These are phyloP conservation scores for Nannizziopsis barbatae DNA, from an alignment of 2,329 filamentous ascomycete species.

Conservation along the genomic window DNA sequence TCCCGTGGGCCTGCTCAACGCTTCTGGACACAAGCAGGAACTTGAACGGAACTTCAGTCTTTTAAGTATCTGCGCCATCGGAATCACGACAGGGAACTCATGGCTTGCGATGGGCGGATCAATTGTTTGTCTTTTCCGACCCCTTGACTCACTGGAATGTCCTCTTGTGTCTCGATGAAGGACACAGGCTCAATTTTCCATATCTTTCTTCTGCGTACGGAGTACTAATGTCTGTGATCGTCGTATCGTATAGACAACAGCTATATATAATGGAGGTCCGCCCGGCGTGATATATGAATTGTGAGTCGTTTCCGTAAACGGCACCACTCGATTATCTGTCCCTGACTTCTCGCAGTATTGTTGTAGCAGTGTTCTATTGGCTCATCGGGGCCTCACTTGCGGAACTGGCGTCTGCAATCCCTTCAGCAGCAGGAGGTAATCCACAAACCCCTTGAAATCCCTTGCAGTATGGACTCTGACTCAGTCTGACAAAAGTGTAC, in stretches of 20 bases:
- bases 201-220: too few species aligned
- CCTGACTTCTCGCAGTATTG: slow-evolving; percentile 23
- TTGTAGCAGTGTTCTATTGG: slow-evolving; percentile 45
- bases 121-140: slow-evolving; percentile 44
- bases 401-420: slow-evolving; percentile 51
- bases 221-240: slow-evolving; percentile 11
- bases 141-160: slow-evolving; percentile 15
- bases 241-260: slow-evolving; percentile 32
- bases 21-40: slow-evolving; percentile 53
- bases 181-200: too few species aligned
- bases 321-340: neutral
- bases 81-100: slow-evolving; percentile 53
- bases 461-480: neutral
- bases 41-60: slow-evolving; percentile 53
- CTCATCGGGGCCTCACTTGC: slow-evolving; percentile 48
- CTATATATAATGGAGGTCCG: slow-evolving; percentile 51
- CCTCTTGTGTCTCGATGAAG: neutral
- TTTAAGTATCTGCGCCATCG: slow-evolving; percentile 48
- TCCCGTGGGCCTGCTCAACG: slow-evolving; percentile 39
- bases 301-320: slow-evolving; percentile 20
- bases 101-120: slow-evolving; percentile 55
- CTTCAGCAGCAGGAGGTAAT: slow-evolving; percentile 45
- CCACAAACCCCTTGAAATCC: slow-evolving; percentile 4
- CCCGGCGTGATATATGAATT: slow-evolving; percentile 55
- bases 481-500: slow-evolving; percentile 36